Evolutionary conservation across 768 basidiomycete genomes (phyloP).

Genomic region (Hypsizygus marmoreus): DNA sequence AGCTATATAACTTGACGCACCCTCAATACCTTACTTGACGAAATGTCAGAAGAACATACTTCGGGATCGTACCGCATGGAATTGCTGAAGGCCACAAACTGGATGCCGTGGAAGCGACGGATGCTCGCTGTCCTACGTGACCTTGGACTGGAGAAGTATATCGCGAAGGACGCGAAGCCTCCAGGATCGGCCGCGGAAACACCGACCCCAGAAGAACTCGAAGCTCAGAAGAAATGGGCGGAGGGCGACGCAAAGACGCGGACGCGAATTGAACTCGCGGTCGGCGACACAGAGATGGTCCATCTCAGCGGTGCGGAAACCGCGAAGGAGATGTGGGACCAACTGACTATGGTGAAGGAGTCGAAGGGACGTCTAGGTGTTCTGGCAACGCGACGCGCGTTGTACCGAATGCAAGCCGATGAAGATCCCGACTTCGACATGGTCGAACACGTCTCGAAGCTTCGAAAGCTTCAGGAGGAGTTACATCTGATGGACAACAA

Average conservation of each 20-base stretch:
- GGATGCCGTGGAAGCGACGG: conserved; percentile 6
- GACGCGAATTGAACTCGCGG: no score
- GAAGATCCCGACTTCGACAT: conserved; percentile 30
- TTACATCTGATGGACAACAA: conserved; percentile 23
- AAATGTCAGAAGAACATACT: conserved; percentile 5
- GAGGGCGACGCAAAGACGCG: conserved; percentile 22
- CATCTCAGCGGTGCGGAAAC: no score
- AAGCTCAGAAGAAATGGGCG: no score
- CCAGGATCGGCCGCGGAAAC: conserved; percentile 18
- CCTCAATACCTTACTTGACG: neutral
- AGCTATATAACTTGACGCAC: no score
- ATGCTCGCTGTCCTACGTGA: conserved; percentile 25
- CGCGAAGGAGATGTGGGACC: no score
- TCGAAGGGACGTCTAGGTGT: conserved; percentile 23
- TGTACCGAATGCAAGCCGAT: conserved; percentile 23
- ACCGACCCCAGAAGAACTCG: conserved; percentile 14
- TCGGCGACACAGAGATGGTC: no score
- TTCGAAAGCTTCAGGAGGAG: conserved; percentile 26
- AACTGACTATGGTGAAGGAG: conserved; percentile 24
- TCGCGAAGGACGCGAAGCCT: conserved; percentile 17
- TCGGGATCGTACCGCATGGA: conserved; percentile 7
- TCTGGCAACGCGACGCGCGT: conserved; percentile 18
- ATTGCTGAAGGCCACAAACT: conserved; percentile 9
- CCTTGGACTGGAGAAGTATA: conserved; percentile 25
- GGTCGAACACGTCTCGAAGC: conserved; percentile 23